Base-by-base conservation (phyloP, 192 early-diverging fungal species). In the Backusella circina region DNA sequence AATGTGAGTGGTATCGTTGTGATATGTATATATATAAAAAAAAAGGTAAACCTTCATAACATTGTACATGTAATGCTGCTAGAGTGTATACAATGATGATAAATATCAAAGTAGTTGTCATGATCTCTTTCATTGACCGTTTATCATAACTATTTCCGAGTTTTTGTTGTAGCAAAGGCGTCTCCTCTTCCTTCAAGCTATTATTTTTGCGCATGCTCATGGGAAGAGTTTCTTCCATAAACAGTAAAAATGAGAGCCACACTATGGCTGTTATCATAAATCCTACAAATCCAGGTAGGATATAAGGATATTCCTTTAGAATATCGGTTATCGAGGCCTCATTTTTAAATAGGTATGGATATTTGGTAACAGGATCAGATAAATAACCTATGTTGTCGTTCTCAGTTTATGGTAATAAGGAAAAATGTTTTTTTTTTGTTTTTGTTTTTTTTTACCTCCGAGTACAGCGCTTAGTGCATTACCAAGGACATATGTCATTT, bases 231-330 rank as follows among this genome's bases (percentile, higher is more conserved):
- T 93, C 91, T 32, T 91, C 80, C 47, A 93, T 67, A 33, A 75
- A 84, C 32, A 86, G 74, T 1, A 84, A 15, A 5, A 88, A 91
- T n/a, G 88, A 50, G 0, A 91, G 21, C 47, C 89, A 81, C 1
- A 91, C 89, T 67, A 86, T 57, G 0, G 85, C 28, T 38, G 88
- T 87, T 8, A 93, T 76, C 9, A 68, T 32, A 13, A 87, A 84
- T 12, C 85, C 86, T 8, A 90, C 72, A 18, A 90, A 72, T 70
- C 92, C 93, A 1, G 94, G 94, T 15, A 96, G 83, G 68, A 93
- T 82, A 65, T 94, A 96, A 0, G 92, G 93, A 65, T 88, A 90
- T 4, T 37, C 33, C 1, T 47, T 67, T 47, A 95, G 81, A 35
- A 93, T 82, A 26, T 51, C 30, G 35, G 75, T 82, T 28, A 82